A percentile compares a stretch with the other conserved stretches of the same genome.
Conservation (phyloP, 768 basidiomycete genomes). For the Daedaleopsis sinensis region DNA sequence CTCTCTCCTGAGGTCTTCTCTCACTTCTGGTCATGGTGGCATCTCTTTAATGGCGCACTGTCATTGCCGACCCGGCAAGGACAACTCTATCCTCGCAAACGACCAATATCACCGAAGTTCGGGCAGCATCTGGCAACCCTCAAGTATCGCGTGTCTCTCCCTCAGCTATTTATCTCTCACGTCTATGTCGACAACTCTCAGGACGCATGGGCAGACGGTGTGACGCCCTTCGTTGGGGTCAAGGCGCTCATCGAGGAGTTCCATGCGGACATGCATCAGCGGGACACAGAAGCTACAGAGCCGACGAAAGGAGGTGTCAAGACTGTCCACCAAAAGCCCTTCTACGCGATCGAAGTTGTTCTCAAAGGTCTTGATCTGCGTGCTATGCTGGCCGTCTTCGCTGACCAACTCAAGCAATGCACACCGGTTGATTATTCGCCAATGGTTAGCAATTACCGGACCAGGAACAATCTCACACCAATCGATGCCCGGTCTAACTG, state of each 20-base stretch:
- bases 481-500: slow-evolving; percentile 57
- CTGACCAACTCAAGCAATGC: slow-evolving; percentile 65
- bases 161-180: slow-evolving; percentile 83
- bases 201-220: slow-evolving; percentile 81
- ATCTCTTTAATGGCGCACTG: slow-evolving; percentile 75
- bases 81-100: slow-evolving; percentile 67
- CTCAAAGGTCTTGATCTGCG: slow-evolving; percentile 77
- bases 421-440: slow-evolving; percentile 47
- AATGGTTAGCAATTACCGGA: slow-evolving; percentile 51
- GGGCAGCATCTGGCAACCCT: slow-evolving; percentile 87
- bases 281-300: slow-evolving; percentile 76
- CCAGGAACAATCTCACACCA: slow-evolving; percentile 45
- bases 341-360: slow-evolving; percentile 86
- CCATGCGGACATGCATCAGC: slow-evolving; percentile 90
- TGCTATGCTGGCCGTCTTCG: slow-evolving; percentile 76
- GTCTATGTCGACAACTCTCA: slow-evolving; percentile 80
- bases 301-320: slow-evolving; percentile 61
- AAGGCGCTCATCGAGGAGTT: slow-evolving; percentile 83
- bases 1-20: slow-evolving; percentile 83
- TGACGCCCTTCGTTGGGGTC: slow-evolving; percentile 79
- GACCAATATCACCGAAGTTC: slow-evolving; percentile 81
- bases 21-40: slow-evolving; percentile 94
- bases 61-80: slow-evolving; percentile 90
- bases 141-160: slow-evolving; percentile 83
- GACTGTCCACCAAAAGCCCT: slow-evolving; percentile 73